These are phyloP conservation scores for Nakazawaea siamensis DNA, from an alignment of 805 yeast species.

Conservation along the genomic window DNA sequence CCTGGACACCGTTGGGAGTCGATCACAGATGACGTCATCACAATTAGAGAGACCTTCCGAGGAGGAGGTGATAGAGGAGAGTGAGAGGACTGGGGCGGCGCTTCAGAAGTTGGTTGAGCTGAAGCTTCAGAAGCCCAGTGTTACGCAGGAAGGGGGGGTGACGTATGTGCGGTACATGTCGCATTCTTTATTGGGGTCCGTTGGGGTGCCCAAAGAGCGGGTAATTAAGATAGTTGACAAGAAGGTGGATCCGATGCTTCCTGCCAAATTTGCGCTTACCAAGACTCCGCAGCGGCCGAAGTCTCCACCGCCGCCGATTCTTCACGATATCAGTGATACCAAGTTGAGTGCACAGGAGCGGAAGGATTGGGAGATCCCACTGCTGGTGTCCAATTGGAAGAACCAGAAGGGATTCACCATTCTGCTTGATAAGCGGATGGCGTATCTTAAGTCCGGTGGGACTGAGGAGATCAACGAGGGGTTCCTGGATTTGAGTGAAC, in stretches of 20 bases:
- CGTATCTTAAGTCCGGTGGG: slow-evolving; percentile 34
- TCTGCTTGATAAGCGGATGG: slow-evolving; percentile 69
- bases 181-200: slow-evolving; percentile 21
- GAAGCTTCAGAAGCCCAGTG: slow-evolving; percentile 22
- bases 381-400: slow-evolving; percentile 92
- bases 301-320: slow-evolving; percentile 50
- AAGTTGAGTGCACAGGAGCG: slow-evolving; percentile 64
- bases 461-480: slow-evolving; percentile 41
- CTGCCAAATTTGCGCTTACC: slow-evolving; percentile 65
- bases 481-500: slow-evolving; percentile 57
- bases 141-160: slow-evolving; percentile 23
- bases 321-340: slow-evolving; percentile 49
- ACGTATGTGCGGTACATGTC: slow-evolving; percentile 38
- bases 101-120: slow-evolving; percentile 42
- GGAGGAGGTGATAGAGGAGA: slow-evolving; percentile 35
- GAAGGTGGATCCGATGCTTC: slow-evolving; percentile 79
- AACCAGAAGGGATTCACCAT: slow-evolving; percentile 87
- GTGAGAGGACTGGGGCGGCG: slow-evolving; percentile 48
- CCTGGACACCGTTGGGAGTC: slow-evolving; percentile 53
- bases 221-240: slow-evolving; percentile 59
- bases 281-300: slow-evolving; percentile 65
- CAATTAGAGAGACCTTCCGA: slow-evolving; percentile 19
- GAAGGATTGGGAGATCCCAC: slow-evolving; percentile 79
- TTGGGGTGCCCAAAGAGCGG: slow-evolving; percentile 25
- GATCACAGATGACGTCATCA: slow-evolving; percentile 16